A percentile compares a stretch with the other conserved stretches of the same genome.
Conservation (phyloP, 768 basidiomycete genomes). For the Pleurotus salmoneostramineus region DNA sequence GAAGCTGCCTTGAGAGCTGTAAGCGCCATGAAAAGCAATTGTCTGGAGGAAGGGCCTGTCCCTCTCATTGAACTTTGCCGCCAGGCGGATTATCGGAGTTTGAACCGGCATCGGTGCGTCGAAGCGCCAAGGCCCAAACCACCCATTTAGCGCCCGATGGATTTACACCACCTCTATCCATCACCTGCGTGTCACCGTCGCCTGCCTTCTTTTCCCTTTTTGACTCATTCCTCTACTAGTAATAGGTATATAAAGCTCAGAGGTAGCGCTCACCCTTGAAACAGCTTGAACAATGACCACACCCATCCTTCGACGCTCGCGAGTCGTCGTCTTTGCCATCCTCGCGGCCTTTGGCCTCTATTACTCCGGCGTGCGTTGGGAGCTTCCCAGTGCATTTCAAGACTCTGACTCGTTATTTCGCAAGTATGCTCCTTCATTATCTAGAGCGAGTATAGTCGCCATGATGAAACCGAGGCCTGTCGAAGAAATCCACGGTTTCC, state of each 20-base stretch:
- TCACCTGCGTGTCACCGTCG: too few species aligned
- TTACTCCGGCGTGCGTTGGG: conserved; percentile 41
- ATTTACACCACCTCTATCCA: not conserved
- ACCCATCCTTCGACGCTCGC: conserved; percentile 36
- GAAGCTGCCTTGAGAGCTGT: too few species aligned
- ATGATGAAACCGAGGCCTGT: conserved; percentile 25
- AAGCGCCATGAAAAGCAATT: too few species aligned
- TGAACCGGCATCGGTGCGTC: not conserved
- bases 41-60: too few species aligned
- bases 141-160: not conserved
- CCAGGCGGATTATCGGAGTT: too few species aligned
- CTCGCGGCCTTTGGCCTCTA: conserved; percentile 29
- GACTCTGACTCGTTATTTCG: conserved; percentile 18
- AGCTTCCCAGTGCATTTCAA: conserved; percentile 30
- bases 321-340: conserved; percentile 33
- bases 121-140: not conserved
- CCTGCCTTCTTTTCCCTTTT: not conserved
- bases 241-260: not conserved
- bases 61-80: too few species aligned
- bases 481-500: conserved; percentile 68
- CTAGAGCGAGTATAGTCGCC: conserved; percentile 35
- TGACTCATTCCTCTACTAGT: not conserved
- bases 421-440: conserved; percentile 18
- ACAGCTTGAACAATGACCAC: not conserved
- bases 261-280: not conserved